These are phyloP conservation scores for Gleditsia sinensis DNA, from an alignment of 306 rosid genomes.

Conservation along the genomic window DNA sequence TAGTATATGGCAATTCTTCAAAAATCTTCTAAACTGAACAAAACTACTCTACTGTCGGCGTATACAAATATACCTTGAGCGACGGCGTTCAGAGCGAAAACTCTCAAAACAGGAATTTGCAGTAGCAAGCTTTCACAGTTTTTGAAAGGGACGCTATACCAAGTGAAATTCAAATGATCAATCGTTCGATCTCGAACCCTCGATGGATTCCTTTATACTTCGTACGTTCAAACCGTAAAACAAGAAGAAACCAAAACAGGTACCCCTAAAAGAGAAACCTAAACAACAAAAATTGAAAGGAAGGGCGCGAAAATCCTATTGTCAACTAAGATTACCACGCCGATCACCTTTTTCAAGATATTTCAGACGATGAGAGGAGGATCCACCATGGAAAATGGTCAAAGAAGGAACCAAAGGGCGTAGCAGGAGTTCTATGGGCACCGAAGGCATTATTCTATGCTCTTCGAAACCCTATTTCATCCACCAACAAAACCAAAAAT, in stretches of 20 bases:
- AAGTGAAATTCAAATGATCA: conserved; percentile 6
- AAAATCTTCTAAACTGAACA: not conserved
- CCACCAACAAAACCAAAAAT: not conserved
- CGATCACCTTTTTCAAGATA: conserved; percentile 76
- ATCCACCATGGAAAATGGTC: conserved; percentile 58
- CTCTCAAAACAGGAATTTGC: not conserved
- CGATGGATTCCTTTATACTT: conserved; percentile 15
- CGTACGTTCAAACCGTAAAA: conserved; percentile 30
- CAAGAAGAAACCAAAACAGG: conserved; percentile 26
- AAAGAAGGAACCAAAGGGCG: conserved; percentile 47
- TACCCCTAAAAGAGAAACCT: not conserved
- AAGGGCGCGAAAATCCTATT: conserved; percentile 20
- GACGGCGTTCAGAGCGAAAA: not conserved
- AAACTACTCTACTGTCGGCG: not conserved
- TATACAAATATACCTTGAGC: conserved; percentile 32
- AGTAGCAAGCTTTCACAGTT: conserved; percentile 20
- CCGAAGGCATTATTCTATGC: conserved; percentile 75
- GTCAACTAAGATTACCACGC: conserved; percentile 95
- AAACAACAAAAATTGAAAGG: conserved; percentile 1
- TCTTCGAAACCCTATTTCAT: conserved; percentile 60
- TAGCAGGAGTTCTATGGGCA: conserved; percentile 41
- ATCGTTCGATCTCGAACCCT: conserved; percentile 7
- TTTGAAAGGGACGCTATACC: conserved; percentile 21
- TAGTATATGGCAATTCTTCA: no score
- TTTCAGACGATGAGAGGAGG: conserved; percentile 73